phyloP scores from a whole-genome alignment of 768 basidiomycete species.

The Candolleomyces aberdarensis region DNA sequence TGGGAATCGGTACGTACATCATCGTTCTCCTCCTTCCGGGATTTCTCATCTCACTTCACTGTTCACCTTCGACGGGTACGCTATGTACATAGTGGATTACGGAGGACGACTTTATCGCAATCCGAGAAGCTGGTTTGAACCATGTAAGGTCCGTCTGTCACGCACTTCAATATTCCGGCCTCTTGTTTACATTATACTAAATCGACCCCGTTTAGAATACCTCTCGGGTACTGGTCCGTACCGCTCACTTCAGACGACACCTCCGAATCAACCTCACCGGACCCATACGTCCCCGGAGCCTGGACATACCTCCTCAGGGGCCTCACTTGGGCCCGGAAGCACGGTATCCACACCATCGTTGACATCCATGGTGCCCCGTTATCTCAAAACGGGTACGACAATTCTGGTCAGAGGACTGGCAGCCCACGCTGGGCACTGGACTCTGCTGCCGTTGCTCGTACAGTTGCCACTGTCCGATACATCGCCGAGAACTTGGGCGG shows the following conservation, averaged over 20 bases:
- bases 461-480: conserved; percentile 56
- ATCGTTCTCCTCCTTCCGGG: not conserved
- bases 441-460: conserved; percentile 47
- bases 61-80: not conserved
- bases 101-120: conserved; percentile 65
- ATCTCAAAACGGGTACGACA: conserved; percentile 68
- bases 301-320: conserved; percentile 67
- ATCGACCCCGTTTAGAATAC: conserved; percentile 45
- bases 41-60: not conserved
- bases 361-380: conserved; percentile 78
- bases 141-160: conserved; percentile 54
- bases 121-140: conserved; percentile 63
- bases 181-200: not conserved
- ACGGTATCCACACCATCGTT: conserved; percentile 65
- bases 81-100: conserved; percentile 48
- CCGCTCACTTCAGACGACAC: conserved; percentile 57
- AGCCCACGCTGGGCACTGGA: conserved; percentile 55
- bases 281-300: conserved; percentile 60
- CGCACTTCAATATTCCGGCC: not conserved
- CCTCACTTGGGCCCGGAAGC: conserved; percentile 59
- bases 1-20: conserved; percentile 47
- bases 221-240: conserved; percentile 78
- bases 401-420: conserved; percentile 62
- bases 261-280: conserved; percentile 40
- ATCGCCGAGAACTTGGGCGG: conserved; percentile 52